Percentiles rank a stretch among this genome's conserved stretches.
These are phyloP conservation scores for Fallopia convolvulus DNA, from an alignment of 148 eudicot species.

Conservation along the genomic window DNA sequence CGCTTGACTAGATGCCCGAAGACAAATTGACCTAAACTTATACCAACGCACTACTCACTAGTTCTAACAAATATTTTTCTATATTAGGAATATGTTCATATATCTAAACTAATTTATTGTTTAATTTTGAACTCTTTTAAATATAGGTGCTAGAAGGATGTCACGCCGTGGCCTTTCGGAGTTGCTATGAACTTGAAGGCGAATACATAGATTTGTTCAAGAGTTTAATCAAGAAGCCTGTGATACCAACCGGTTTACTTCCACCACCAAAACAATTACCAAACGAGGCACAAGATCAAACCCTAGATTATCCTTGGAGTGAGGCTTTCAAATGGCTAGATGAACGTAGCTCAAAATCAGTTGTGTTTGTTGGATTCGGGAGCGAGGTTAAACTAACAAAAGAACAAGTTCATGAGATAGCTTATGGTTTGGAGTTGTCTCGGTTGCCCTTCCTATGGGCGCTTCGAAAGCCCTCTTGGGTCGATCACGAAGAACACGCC, in stretches of 20 bases:
- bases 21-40: too few species aligned
- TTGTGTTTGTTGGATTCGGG: conserved; percentile 15
- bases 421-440: conserved; percentile 16
- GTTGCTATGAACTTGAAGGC: conserved; percentile 12
- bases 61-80: too few species aligned
- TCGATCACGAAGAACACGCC: neutral
- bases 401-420: conserved; percentile 13
- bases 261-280: neutral
- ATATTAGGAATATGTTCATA: too few species aligned
- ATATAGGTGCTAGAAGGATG: neutral
- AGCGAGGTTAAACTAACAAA: conserved; percentile 15
- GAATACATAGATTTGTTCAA: conserved; percentile 5
- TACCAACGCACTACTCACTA: too few species aligned
- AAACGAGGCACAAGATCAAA: neutral
- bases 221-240: conserved; percentile 4
- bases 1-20: too few species aligned
- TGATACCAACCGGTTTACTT: conserved; percentile 12
- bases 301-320: neutral
- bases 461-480: conserved; percentile 9
- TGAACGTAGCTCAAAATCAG: conserved; percentile 6
- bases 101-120: too few species aligned
- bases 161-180: neutral
- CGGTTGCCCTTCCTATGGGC: conserved; percentile 18
- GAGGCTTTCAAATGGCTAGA: conserved; percentile 8
- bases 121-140: too few species aligned